phyloP scores from a whole-genome alignment of 192 early-diverging fungal genomes.

The Podila minutissima region DNA sequence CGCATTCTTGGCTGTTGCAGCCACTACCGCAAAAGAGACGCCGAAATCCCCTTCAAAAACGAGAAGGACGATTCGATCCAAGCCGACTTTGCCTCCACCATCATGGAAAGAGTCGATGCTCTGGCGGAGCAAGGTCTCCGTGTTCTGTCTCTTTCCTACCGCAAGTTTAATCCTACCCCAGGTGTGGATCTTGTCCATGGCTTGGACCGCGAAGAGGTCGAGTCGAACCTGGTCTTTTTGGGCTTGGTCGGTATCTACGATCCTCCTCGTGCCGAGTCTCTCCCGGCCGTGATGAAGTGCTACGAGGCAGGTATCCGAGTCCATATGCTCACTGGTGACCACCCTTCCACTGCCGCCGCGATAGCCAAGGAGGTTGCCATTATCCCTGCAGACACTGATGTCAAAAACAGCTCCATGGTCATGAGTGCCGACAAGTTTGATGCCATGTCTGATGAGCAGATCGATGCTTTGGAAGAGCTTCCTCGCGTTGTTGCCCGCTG shows the following conservation, averaged over 20 bases:
- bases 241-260: conserved; percentile 95
- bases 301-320: conserved; percentile 94
- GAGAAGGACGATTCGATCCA: conserved; percentile 61
- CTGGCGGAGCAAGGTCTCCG: conserved; percentile 56
- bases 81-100: conserved; percentile 75
- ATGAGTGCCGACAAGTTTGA: conserved; percentile 94
- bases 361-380: conserved; percentile 95
- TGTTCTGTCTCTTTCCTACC: conserved; percentile 85
- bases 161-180: conserved; percentile 45
- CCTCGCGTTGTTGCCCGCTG: conserved; percentile 94
- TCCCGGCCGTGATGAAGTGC: conserved; percentile 75
- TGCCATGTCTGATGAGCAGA: conserved; percentile 79
- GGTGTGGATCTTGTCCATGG: conserved; percentile 53
- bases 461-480: conserved; percentile 81
- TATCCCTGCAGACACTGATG: conserved; percentile 47
- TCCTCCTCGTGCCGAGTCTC: conserved; percentile 82
- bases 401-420: conserved; percentile 59
- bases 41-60: conserved; percentile 11
- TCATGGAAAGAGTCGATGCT: conserved; percentile 67
- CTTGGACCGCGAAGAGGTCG: conserved; percentile 75
- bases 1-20: conserved; percentile 82
- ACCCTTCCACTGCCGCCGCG: conserved; percentile 89
- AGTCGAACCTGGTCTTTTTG: conserved; percentile 78
- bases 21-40: conserved; percentile 54
- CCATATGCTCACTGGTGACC: conserved; percentile 96